Percentiles rank a stretch among this genome's conserved stretches.
Evolutionary conservation across 768 basidiomycete species (phyloP).

Genomic region (Mrakia frigida): DNA sequence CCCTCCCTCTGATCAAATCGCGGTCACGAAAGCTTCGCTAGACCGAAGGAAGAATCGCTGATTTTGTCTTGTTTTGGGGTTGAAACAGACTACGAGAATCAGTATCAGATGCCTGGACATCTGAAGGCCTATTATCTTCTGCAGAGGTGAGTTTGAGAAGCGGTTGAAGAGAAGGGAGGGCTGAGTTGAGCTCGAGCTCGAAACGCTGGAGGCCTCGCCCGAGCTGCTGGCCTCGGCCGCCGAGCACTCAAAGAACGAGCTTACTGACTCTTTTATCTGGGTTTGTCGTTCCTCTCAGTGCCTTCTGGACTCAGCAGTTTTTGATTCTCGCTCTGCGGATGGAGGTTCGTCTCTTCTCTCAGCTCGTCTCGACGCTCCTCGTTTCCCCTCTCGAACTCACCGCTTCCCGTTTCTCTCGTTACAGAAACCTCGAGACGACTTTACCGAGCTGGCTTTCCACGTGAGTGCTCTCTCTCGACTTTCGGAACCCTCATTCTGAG

Average conservation of each 20-base stretch:
- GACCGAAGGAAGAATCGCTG: no score
- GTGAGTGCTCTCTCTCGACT: neutral
- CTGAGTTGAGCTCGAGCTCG: neutral
- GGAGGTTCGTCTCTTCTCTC: slow-evolving; percentile 2
- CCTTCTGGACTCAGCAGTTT: slow-evolving; percentile 8
- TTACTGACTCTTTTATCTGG: neutral
- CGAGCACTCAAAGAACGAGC: neutral
- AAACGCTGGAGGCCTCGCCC: no score
- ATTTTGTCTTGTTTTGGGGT: neutral
- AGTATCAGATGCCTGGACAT: slow-evolving; percentile 17
- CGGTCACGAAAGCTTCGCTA: no score
- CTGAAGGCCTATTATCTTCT: slow-evolving; percentile 10
- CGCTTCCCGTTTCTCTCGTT: neutral
- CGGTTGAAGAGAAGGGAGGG: neutral
- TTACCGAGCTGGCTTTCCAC: slow-evolving; percentile 5
- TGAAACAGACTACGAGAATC: slow-evolving; percentile 16
- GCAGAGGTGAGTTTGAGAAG: neutral
- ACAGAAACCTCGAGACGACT: slow-evolving; percentile 21
- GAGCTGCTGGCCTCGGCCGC: neutral
- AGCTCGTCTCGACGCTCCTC: neutral
- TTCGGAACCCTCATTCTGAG: neutral
- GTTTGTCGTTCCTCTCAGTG: neutral
- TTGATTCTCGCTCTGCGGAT: slow-evolving; percentile 9
- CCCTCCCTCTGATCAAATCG: no score
- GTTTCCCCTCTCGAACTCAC: neutral